Base-by-base conservation (phyloP, 176 grass and related monocot species). In the Tillandsia fasciculata region DNA sequence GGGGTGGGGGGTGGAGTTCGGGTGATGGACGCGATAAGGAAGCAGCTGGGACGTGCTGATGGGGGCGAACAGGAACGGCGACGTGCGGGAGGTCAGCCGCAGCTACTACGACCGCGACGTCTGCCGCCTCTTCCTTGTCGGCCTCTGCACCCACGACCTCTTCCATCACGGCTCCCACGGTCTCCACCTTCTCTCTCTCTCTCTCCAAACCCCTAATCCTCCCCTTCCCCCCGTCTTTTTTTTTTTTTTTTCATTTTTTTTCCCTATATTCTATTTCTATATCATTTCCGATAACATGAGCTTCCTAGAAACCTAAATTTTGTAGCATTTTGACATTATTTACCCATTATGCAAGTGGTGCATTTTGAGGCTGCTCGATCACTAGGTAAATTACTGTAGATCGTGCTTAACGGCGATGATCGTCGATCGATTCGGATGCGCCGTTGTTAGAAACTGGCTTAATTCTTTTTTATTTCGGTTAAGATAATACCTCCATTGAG, bases 151-250 rank as follows among this genome's bases (percentile, higher is more conserved):
- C 63, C 94, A 97, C 74, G 94, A 97, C 79, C 94, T 97, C 74
- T 97, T 97, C 82, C 94, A 97, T n/a, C n/a, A n/a, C n/a, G n/a
- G 77, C 94, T 97, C n/a, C n/a, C 75, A 97, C 94, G 50, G 94
- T 97, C 3, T 64, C 20, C 29, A 48, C 22, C 18, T 3, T 10
- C 56, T 8, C 51, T 77, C 27, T 24, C 24, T 61, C 12, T 10
- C 56, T 42, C 51, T 77, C 27, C 72, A 63, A 12, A 29, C 8
- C 53, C 53, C 48, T 73, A 66, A n/a, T 1, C 47, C 52, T 42
- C n/a, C 11, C 24, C 24, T 0, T 24, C 1, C 24, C 24, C 24
- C 24, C 24, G 1, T 24, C 24, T 24, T 24, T 50, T 15, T 61
- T 42, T 3, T 3, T 12, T 27, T 11, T 66, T 8, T 18, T 58